A percentile compares a stretch with the other conserved stretches of the same genome.
Conservation (phyloP, 768 basidiomycete species). For the Mycena alexandri region DNA sequence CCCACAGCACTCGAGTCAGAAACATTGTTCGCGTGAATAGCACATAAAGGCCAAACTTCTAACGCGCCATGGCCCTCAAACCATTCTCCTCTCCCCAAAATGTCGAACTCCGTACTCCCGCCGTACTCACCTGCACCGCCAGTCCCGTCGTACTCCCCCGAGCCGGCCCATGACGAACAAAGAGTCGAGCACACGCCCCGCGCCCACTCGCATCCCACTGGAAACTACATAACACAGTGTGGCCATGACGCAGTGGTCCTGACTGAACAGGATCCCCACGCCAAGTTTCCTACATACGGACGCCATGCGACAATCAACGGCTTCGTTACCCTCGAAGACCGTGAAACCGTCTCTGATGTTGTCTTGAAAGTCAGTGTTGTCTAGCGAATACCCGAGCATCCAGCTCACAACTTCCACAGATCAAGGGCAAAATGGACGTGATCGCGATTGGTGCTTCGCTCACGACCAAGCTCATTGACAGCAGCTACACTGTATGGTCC, state of each 20-base stretch:
- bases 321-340: slow-evolving; percentile 55
- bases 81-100: not conserved
- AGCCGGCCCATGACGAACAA: slow-evolving; percentile 64
- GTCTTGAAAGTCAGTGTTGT: slow-evolving; percentile 55
- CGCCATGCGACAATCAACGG: slow-evolving; percentile 58
- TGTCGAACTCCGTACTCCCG: slow-evolving; percentile 50
- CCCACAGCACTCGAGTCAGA: slow-evolving; percentile 20
- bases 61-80: not conserved
- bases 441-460: slow-evolving; percentile 50
- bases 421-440: slow-evolving; percentile 57
- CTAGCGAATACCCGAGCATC: not conserved
- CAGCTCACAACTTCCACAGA: slow-evolving; percentile 41
- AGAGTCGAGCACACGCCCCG: slow-evolving; percentile 64
- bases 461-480: slow-evolving; percentile 48
- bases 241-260: slow-evolving; percentile 58
- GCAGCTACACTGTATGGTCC: slow-evolving; percentile 53
- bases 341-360: slow-evolving; percentile 56
- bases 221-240: slow-evolving; percentile 55
- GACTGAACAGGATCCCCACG: slow-evolving; percentile 59
- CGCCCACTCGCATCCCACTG: slow-evolving; percentile 41
- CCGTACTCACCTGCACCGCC: slow-evolving; percentile 67
- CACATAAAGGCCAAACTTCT: slow-evolving; percentile 21
- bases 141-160: slow-evolving; percentile 69
- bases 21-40: slow-evolving; percentile 17
- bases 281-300: slow-evolving; percentile 57